Conservation (phyloP, 495 filamentous ascomycete species). For the Podospora fimiseda region DNA sequence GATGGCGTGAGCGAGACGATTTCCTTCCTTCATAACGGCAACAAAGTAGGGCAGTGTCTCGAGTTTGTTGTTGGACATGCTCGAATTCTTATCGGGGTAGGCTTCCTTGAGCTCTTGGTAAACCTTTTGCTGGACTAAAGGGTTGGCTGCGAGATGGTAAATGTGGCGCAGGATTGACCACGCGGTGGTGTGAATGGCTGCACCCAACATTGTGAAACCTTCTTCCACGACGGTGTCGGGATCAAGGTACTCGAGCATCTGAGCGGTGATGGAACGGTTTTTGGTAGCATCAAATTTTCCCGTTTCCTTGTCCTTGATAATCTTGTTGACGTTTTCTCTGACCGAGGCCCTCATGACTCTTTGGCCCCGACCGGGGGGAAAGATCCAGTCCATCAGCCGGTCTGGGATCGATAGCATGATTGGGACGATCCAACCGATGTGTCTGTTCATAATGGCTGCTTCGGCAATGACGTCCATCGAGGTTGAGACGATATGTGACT, state of each 20-base stretch:
- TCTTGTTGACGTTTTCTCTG: neutral
- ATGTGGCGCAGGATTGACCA: neutral
- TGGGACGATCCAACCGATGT: neutral
- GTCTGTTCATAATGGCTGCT: neutral
- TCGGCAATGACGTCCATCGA: neutral
- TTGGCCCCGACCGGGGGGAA: neutral
- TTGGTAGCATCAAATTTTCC: neutral
- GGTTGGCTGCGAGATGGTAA: neutral
- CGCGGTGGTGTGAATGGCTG: neutral
- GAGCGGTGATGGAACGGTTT: neutral
- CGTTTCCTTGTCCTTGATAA: neutral
- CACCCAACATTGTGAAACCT: neutral
- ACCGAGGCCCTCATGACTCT: neutral
- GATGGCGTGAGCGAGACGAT: neutral
- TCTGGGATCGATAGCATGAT: neutral
- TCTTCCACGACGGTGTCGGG: neutral
- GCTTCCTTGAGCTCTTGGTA: neutral
- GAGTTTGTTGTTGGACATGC: neutral
- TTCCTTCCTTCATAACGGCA: neutral
- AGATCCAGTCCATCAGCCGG: neutral
- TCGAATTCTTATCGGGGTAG: neutral
- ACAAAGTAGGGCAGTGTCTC: neutral
- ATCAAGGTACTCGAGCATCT: neutral
- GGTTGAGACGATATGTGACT: neutral
- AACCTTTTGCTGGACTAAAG: neutral